Percentiles rank a stretch among this genome's conserved stretches.
Conservation (phyloP, 495 filamentous ascomycete genomes). For the Letharia lupina region DNA sequence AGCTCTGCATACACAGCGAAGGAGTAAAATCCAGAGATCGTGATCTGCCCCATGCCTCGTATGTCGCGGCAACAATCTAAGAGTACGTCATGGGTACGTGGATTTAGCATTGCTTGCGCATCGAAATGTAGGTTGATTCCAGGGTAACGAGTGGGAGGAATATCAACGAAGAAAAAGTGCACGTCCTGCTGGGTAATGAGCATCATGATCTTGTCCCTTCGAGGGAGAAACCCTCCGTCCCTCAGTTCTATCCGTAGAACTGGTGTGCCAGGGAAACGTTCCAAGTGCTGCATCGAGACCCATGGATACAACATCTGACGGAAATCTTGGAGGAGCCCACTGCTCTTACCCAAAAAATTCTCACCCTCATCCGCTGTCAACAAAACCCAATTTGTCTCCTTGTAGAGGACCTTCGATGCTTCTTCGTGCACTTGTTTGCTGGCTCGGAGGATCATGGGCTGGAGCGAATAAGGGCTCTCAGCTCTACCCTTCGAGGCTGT, state of each 20-base stretch:
- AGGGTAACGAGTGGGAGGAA: too few relatives aligned
- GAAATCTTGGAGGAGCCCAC: too few relatives aligned
- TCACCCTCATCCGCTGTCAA: not conserved
- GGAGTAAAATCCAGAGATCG: not conserved
- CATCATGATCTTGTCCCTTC: not conserved
- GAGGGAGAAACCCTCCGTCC: too few relatives aligned
- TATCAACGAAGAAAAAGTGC: too few relatives aligned
- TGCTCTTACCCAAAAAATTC: too few relatives aligned
- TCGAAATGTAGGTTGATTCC: too few relatives aligned
- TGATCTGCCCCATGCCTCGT: too few relatives aligned
- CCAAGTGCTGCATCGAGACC: too few relatives aligned
- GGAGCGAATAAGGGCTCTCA: not conserved
- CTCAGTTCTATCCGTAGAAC: not conserved
- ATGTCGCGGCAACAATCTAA: too few relatives aligned
- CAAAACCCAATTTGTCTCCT: conserved; percentile 6
- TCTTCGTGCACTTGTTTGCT: not conserved
- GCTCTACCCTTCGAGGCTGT: not conserved
- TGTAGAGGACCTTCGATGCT: not conserved
- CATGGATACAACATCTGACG: too few relatives aligned
- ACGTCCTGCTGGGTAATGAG: not conserved
- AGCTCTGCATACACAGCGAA: not conserved
- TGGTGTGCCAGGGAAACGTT: not conserved
- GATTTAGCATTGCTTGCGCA: too few relatives aligned
- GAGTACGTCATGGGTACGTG: too few relatives aligned
- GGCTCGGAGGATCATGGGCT: not conserved